Evolutionary conservation across 495 filamentous ascomycete species (phyloP).

Genomic region (Neohortaea acidophila): DNA sequence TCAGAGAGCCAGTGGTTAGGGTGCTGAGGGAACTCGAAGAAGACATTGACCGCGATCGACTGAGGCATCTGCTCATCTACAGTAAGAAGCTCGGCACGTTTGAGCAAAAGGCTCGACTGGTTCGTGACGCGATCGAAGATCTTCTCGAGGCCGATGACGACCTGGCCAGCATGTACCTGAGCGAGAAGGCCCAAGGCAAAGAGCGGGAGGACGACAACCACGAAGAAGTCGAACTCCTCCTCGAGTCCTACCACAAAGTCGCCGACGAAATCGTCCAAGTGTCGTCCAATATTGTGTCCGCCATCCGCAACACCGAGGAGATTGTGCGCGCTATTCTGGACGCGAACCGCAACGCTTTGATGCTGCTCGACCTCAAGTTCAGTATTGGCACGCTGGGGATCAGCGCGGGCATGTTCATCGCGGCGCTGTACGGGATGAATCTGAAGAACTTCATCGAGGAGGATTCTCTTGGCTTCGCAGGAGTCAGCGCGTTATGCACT

Average conservation of each 20-base stretch:
- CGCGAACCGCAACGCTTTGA: slow-evolving; percentile 93
- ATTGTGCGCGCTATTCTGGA: slow-evolving; percentile 96
- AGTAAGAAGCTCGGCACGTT: slow-evolving; percentile 93
- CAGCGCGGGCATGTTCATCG: slow-evolving; percentile 82
- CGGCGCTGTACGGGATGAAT: slow-evolving; percentile 98
- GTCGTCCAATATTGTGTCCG: slow-evolving; percentile 80
- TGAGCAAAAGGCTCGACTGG: slow-evolving; percentile 88
- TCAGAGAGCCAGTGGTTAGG: slow-evolving; percentile 78
- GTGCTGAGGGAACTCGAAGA: slow-evolving; percentile 86
- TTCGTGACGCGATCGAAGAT: slow-evolving; percentile 90
- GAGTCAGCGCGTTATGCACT: slow-evolving; percentile 48
- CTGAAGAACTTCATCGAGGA: slow-evolving; percentile 98
- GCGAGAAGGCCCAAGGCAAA: slow-evolving; percentile 64
- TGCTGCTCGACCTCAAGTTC: slow-evolving; percentile 94
- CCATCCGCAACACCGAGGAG: slow-evolving; percentile 95
- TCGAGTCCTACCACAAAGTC: slow-evolving; percentile 95
- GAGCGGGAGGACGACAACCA: slow-evolving; percentile 72
- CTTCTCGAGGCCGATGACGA: slow-evolving; percentile 96
- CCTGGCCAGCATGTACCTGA: slow-evolving; percentile 84
- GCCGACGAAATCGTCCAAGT: slow-evolving; percentile 96
- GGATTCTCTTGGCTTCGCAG: slow-evolving; percentile 72
- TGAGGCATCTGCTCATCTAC: slow-evolving; percentile 76
- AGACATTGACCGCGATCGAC: slow-evolving; percentile 88
- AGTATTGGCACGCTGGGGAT: slow-evolving; percentile 86
- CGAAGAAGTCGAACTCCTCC: slow-evolving; percentile 87